Base-by-base conservation (phyloP, 2,329 filamentous ascomycete genomes). In the Epicoccum sorghinum region DNA sequence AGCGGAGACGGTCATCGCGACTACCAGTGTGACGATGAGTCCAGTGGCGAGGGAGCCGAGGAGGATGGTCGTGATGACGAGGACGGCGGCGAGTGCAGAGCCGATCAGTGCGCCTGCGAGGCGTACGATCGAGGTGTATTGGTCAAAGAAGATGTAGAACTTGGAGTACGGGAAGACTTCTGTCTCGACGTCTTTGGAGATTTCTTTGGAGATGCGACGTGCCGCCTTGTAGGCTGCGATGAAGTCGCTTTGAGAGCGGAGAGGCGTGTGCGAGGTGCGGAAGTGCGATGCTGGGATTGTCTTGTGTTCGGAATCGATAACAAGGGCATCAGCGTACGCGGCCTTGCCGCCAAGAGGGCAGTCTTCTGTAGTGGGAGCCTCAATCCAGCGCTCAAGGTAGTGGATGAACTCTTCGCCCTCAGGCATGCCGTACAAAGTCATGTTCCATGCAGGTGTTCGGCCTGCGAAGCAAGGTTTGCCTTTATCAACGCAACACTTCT, bases 61-160 rank as follows among this genome's bases (percentile, higher is more conserved):
- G 0, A 99, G 85, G 12, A 92, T 65, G 0, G 89, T 87, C 0
- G 91, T 89, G 40, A 99, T 84, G 55, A 89, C 71, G 54, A 97
- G 89, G 55, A 98, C 96, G 61, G 96, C 90, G 24, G 83, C 90
- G 12, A 98, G 81, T 0, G 92, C 93, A 3, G 90, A 89, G 36
- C 89, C 89, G 27, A 99, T 83, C 1, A 99, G 84, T 0, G 88
- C 86, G 0, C 84, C 88, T 0, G 93, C 93, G 4, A 98, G 82
- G 9, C 83, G 82, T 18, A 96, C 86, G 57, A 99, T 98, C 53
- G 85, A 85, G 5, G 91, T 84, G 70, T 99, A 99, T 73, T 98
- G 95, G 72, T 99, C 95, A 73, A 99, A 99, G 83, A 98, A 99
- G 73, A 99, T 93, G 79, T 99, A 99, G 74, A 96, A 96, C 57